Conservation (phyloP, 257 asterid species). For the Penstemon davidsonii region DNA sequence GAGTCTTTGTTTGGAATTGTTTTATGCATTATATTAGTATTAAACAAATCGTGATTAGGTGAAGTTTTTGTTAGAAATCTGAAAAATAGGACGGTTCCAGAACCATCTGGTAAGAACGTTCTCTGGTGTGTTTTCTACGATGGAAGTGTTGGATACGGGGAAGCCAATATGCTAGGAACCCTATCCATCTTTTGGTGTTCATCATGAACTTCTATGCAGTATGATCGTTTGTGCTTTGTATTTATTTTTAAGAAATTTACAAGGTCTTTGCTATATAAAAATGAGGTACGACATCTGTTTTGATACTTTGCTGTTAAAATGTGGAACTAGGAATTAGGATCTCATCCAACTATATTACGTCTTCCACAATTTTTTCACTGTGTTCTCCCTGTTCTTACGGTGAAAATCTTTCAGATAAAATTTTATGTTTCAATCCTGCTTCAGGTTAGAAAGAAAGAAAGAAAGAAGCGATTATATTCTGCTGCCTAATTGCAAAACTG, state of each 20-base stretch:
- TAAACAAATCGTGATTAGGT: no score
- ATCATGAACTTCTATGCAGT: not conserved
- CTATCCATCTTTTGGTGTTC: not conserved
- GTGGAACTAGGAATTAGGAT: not conserved
- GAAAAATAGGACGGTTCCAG: no score
- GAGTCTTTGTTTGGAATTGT: no score
- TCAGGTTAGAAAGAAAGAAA: not conserved
- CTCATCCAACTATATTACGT: constrained; percentile 4
- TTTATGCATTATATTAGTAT: no score
- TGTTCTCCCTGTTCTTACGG: not conserved
- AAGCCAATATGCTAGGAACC: no score
- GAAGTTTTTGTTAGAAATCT: no score
- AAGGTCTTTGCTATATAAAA: not conserved
- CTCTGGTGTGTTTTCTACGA: no score
- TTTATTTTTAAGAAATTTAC: not conserved
- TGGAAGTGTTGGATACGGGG: no score
- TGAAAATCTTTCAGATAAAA: not conserved
- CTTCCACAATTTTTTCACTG: not conserved
- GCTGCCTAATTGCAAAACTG: not conserved
- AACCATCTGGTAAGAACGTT: no score
- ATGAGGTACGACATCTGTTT: not conserved
- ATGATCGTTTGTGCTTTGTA: not conserved
- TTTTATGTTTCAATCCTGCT: no score
- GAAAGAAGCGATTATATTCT: not conserved
- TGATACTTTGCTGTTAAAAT: not conserved